Percentiles rank a stretch among this genome's conserved stretches.
Evolutionary conservation across 805 yeast species (phyloP).

Genomic region (Saturnispora ahearnii): DNA sequence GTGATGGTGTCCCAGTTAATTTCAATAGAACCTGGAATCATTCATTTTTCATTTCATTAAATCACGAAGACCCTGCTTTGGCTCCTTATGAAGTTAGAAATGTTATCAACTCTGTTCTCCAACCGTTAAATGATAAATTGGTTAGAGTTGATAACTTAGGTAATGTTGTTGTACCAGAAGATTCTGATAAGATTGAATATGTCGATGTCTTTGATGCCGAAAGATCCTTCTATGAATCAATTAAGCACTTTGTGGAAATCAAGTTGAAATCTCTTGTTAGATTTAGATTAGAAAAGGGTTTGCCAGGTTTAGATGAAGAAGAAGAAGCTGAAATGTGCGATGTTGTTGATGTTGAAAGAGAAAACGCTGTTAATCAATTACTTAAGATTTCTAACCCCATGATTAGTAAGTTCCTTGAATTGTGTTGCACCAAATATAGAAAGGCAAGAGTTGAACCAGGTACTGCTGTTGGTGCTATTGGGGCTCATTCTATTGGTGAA

Average conservation of each 20-base stretch:
- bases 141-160: slow-evolving; percentile 72
- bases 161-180: slow-evolving; percentile 34
- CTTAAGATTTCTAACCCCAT: slow-evolving; percentile 54
- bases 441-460: slow-evolving; percentile 96
- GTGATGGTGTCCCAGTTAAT: slow-evolving; percentile 94
- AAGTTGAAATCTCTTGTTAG: slow-evolving; percentile 51
- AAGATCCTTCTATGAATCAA: slow-evolving; percentile 70
- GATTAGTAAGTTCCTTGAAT: slow-evolving; percentile 57
- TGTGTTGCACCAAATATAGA: slow-evolving; percentile 74
- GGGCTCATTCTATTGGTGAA: slow-evolving; percentile 98
- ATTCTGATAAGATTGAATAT: slow-evolving; percentile 43
- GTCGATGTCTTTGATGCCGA: slow-evolving; percentile 86
- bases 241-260: slow-evolving; percentile 50
- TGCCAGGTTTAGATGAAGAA: slow-evolving; percentile 31
- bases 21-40: slow-evolving; percentile 94
- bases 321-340: slow-evolving; percentile 25
- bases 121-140: slow-evolving; percentile 52
- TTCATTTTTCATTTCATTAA: slow-evolving; percentile 63
- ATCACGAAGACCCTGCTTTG: slow-evolving; percentile 44
- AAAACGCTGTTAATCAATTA: slow-evolving; percentile 50
- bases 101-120: slow-evolving; percentile 45
- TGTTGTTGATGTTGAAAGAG: slow-evolving; percentile 19
- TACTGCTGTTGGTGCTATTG: slow-evolving; percentile 98
- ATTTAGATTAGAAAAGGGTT: slow-evolving; percentile 46
- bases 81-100: slow-evolving; percentile 62